A percentile compares a stretch with the other conserved stretches of the same genome.
These are phyloP conservation scores for Fusarium albidum DNA, from an alignment of 2,329 filamentous ascomycete genomes.

Conservation along the genomic window DNA sequence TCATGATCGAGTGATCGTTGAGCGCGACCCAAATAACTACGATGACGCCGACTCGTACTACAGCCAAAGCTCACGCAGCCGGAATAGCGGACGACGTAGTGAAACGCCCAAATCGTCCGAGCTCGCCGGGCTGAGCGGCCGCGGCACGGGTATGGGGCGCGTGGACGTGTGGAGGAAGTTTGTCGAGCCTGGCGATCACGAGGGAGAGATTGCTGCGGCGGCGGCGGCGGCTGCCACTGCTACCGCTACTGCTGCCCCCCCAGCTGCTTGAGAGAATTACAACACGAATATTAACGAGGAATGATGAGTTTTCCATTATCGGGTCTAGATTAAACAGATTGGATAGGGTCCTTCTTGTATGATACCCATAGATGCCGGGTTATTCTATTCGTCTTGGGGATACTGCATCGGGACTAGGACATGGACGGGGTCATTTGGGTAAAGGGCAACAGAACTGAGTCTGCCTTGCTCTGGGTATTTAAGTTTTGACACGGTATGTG, in stretches of 20 bases:
- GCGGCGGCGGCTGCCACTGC: conserved; percentile 23
- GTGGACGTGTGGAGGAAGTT: conserved; percentile 59
- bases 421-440: conserved; percentile 8
- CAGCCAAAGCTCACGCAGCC: conserved; percentile 41
- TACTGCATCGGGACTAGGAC: conserved; percentile 13
- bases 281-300: conserved; percentile 18
- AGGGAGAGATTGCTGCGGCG: conserved; percentile 40
- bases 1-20: conserved; percentile 41
- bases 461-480: background rate
- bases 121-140: conserved; percentile 57
- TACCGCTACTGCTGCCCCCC: conserved; percentile 14
- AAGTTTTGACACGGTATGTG: conserved; percentile 22
- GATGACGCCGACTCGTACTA: conserved; percentile 43
- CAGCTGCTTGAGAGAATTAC: conserved; percentile 3
- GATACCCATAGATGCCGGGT: conserved; percentile 5
- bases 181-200: conserved; percentile 54
- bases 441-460: conserved; percentile 32
- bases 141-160: conserved; percentile 55
- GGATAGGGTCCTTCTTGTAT: conserved; percentile 18
- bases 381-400: conserved; percentile 14
- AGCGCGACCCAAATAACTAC: conserved; percentile 41
- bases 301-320: conserved; percentile 16
- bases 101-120: conserved; percentile 50
- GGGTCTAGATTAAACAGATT: conserved; percentile 11
- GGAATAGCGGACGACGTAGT: conserved; percentile 39